These are phyloP conservation scores for Aethionema arabicum DNA, from an alignment of 345 rosid species.

Conservation along the genomic window DNA sequence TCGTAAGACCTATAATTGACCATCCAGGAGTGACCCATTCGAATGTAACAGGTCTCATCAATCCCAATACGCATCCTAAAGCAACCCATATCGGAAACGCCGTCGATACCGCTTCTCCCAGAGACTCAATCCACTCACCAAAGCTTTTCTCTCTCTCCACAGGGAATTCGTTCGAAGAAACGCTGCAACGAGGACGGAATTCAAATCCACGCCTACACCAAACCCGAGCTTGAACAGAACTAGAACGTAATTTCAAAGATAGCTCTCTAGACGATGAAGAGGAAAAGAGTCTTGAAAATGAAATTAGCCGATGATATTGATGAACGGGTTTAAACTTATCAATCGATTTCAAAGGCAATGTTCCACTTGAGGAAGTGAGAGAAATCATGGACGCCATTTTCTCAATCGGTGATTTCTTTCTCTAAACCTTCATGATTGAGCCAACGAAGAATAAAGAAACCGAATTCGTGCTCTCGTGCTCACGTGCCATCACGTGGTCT, in stretches of 20 bases:
- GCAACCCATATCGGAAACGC: constrained; percentile 91
- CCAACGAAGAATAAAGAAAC: constrained; percentile 21
- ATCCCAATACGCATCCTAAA: constrained; percentile 71
- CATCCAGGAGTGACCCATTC: constrained; percentile 73
- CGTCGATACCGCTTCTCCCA: constrained; percentile 64
- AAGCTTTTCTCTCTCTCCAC: constrained; percentile 38
- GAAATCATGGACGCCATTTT: constrained; percentile 29
- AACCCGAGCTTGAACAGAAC: neutral
- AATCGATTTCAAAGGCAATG: constrained; percentile 16
- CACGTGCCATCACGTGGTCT: constrained; percentile 21
- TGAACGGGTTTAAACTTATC: constrained; percentile 14
- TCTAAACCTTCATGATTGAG: constrained; percentile 4
- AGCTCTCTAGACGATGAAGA: constrained; percentile 2
- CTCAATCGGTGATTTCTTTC: constrained; percentile 1
- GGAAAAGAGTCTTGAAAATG: neutral
- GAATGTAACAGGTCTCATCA: constrained; percentile 62
- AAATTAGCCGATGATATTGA: neutral
- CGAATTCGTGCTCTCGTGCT: neutral
- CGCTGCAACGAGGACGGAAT: constrained; percentile 44
- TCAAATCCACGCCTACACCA: constrained; percentile 21
- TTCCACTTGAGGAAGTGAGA: constrained; percentile 16
- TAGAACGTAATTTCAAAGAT: constrained; percentile 8
- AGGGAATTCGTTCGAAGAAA: constrained; percentile 51
- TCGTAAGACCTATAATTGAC: constrained; percentile 62
- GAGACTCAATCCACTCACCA: constrained; percentile 60